Evolutionary conservation across 225 moss, liverwort and hornwort genomes (phyloP), one percentile per base, ranked within the genome.

Genomic region (Sphagnum tenellum): DNA sequence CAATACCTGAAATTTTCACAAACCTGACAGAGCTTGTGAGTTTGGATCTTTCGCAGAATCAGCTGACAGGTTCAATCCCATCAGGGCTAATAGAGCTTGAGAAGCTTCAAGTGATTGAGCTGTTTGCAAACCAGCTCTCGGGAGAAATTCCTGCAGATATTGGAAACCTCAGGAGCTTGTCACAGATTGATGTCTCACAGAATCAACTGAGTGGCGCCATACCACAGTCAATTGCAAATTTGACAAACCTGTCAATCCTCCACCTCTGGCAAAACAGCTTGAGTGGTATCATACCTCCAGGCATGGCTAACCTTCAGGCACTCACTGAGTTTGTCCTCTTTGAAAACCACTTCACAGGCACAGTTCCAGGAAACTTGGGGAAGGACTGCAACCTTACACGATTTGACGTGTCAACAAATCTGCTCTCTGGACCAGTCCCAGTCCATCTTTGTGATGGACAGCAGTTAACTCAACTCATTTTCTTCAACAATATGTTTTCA

Each of bases 391-490:
- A 44, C 49, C 76, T 86, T 59, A 57, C 60, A 0, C 47, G 62
- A 64, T 56, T 86, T 10, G 66, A 86, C 45, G 49, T 86, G 3
- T 80, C 80, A 0, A 72, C 48, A 52, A 86, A 86, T 69, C 73
- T 67, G 62, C 72, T 86, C 14, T 10, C 48, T 1, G 78, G 86
- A 0, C 11, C 57, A 8, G 66, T 86, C 10, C 86, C 86, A 3
- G 4, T 4, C 0, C 66, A 66, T 2, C 50, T 86, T 12, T 73
- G 77, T 59, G 74, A 71, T 10, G 72, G 78, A 52, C 63, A 73
- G 46, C 48, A 49, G 46, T 64, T 83, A 29, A 55, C 67, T 9
- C 58, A 12, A 3, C 4, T 83, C 0, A 73, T 80, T 69, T 70
- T 86, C 3, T 83, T 80, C 0, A 47, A 6, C 52, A 52, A 52